Base-by-base conservation (phyloP, 2,329 filamentous ascomycete species). In the Botrytis hyacinthi region DNA sequence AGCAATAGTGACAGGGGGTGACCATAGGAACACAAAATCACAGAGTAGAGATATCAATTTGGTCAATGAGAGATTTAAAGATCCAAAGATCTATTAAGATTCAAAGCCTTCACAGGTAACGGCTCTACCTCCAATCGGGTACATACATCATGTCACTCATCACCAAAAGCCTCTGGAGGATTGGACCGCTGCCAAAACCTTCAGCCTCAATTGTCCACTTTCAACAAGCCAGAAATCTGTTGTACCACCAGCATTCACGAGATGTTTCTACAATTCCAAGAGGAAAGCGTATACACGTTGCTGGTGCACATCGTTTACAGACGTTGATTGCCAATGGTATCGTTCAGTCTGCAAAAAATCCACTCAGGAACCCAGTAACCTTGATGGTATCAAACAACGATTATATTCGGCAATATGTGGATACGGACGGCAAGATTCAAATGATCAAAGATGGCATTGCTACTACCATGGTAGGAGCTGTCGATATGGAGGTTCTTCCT, bases 401-500 rank as follows among this genome's bases (percentile, higher is more conserved):
- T 40, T 40, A 68, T 68, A n/a, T 68, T 4, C 46, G 40, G 10
- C 65, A 68, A 14, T 54, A 68, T 68, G 65, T 68, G 26, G 65
- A 68, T 10, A 40, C 35, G 9, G 18, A 68, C 14, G 65, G 65
- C 32, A 42, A 29, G 48, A 26, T 68, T 68, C 26, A 57, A 16
- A 54, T 68, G 18, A 42, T 68, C 26, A n/a, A 22, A 40, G 26
- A 68, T 42, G 46, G 46, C 10, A 14, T 68, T 29, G 65, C 65
- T 54, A 68, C 26, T 10, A 57, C 65, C n/a, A 14, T 68, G 26
- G 35, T 57, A n/a, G 65, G 65, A 68, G 48, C 46, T 42, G 48
- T 68, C 26, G 65, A 68, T n/a, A 57, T 68, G 29, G 48, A 68
- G 26, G 46, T 68, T 42, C 65, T 68, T 10, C 65, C 65, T 26